These are phyloP conservation scores for Aspergillus sclerotiicarbonarius DNA, from an alignment of 495 filamentous ascomycete genomes.

Conservation along the genomic window DNA sequence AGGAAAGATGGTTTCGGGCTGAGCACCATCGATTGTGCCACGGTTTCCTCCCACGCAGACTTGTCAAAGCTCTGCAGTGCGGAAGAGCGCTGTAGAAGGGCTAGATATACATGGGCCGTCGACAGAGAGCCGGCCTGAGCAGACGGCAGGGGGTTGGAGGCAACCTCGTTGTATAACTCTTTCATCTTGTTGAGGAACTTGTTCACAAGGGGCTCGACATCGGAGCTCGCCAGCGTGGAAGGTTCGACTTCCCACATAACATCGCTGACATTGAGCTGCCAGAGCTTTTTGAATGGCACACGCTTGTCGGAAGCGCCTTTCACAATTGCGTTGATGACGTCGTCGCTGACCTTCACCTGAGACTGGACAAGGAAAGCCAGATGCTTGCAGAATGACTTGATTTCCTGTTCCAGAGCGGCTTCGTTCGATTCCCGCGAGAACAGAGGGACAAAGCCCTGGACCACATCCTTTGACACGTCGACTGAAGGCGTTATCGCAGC, in stretches of 20 bases:
- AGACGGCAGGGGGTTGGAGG: constrained; percentile 69
- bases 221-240: constrained; percentile 40
- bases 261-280: constrained; percentile 73
- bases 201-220: constrained; percentile 38
- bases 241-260: constrained; percentile 61
- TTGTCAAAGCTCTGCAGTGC: constrained; percentile 31
- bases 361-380: constrained; percentile 57
- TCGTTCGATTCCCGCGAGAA: constrained; percentile 85
- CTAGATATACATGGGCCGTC: constrained; percentile 69
- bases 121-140: constrained; percentile 74
- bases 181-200: constrained; percentile 63
- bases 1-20: constrained; percentile 81
- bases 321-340: constrained; percentile 64
- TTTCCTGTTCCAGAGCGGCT: constrained; percentile 70
- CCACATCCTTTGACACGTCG: constrained; percentile 62
- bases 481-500: constrained; percentile 55
- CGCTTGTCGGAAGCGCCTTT: constrained; percentile 88
- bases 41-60: constrained; percentile 47
- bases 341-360: constrained; percentile 55
- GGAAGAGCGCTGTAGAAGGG: constrained; percentile 47
- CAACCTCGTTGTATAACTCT: constrained; percentile 73
- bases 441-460: constrained; percentile 59
- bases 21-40: constrained; percentile 59
- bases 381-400: constrained; percentile 63
- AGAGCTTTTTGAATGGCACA: constrained; percentile 70